Percentiles rank a stretch among this genome's conserved stretches.
phyloP scores from a whole-genome alignment of 192 early-diverging fungal genomes.

The Lobosporangium transversale region DNA sequence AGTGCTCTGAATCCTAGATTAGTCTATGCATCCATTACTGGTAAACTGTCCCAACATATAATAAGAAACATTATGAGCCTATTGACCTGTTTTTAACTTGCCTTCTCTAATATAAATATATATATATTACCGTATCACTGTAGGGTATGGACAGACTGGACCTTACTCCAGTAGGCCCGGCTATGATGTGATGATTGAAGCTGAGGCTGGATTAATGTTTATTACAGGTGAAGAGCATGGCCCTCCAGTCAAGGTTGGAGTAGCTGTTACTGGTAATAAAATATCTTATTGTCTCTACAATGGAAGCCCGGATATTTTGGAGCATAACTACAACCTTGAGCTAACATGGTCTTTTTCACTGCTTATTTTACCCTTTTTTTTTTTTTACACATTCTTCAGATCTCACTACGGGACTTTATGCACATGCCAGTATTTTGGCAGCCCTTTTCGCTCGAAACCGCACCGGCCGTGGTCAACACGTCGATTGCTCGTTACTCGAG shows the following conservation, averaged over 20 bases:
- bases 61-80: neutral
- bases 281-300: neutral
- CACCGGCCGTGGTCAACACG: conserved; percentile 80
- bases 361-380: neutral
- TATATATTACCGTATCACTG: too few species aligned
- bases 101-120: neutral
- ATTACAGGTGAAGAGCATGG: conserved; percentile 92
- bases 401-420: conserved; percentile 78
- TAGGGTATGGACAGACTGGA: conserved; percentile 88
- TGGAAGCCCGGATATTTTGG: too few species aligned
- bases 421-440: conserved; percentile 91
- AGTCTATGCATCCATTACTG: conserved; percentile 89
- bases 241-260: conserved; percentile 92
- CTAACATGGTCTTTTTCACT: neutral
- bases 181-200: conserved; percentile 92
- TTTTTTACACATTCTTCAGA: conserved; percentile 49
- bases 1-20: conserved; percentile 75
- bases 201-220: conserved; percentile 94
- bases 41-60: conserved; percentile 25
- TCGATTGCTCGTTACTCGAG: conserved; percentile 91
- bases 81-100: neutral
- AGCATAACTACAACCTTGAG: too few species aligned
- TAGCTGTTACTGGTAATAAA: conserved; percentile 89
- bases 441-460: conserved; percentile 74
- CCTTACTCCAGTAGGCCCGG: conserved; percentile 84